Conservation (phyloP, 768 basidiomycete genomes). For the Mrakia hoshinonis region DNA sequence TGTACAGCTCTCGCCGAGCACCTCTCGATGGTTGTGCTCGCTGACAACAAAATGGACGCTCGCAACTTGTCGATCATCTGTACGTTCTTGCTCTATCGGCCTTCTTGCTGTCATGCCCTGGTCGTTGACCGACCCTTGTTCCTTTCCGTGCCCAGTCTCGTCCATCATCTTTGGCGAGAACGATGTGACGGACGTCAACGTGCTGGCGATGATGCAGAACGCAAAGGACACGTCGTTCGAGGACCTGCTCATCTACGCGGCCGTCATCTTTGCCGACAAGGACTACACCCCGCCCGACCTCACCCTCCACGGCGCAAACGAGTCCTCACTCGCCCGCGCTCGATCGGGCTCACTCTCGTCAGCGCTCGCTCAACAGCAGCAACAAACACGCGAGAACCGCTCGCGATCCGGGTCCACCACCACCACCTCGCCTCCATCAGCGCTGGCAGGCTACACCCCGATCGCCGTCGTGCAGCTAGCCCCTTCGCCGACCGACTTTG, state of each 20-base stretch:
- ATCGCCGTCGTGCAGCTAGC: not conserved
- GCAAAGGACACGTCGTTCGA: conserved; percentile 25
- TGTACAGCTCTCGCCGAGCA: conserved; percentile 17
- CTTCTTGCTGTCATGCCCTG: not conserved
- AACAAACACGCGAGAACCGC: not conserved
- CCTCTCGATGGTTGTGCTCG: conserved; percentile 14
- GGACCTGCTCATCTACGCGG: conserved; percentile 24
- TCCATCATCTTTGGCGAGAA: conserved; percentile 30
- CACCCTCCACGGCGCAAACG: not conserved
- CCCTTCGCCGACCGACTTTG: not conserved
- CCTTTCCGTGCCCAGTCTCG: not conserved
- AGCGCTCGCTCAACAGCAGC: not conserved
- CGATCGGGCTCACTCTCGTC: not conserved
- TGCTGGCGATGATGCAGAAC: conserved; percentile 2
- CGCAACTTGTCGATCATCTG: conserved; percentile 22
- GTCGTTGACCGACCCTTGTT: not conserved
- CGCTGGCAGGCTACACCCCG: not conserved
- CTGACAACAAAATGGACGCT: conserved; percentile 28
- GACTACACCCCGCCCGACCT: not conserved
- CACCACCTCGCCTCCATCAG: not conserved
- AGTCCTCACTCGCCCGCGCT: not conserved
- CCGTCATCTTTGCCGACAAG: conserved; percentile 19
- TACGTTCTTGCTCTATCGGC: not conserved
- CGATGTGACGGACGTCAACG: conserved; percentile 12
- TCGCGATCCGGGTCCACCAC: not conserved